Conservation (phyloP, 345 rosid species). For the Salix exigua region DNA sequence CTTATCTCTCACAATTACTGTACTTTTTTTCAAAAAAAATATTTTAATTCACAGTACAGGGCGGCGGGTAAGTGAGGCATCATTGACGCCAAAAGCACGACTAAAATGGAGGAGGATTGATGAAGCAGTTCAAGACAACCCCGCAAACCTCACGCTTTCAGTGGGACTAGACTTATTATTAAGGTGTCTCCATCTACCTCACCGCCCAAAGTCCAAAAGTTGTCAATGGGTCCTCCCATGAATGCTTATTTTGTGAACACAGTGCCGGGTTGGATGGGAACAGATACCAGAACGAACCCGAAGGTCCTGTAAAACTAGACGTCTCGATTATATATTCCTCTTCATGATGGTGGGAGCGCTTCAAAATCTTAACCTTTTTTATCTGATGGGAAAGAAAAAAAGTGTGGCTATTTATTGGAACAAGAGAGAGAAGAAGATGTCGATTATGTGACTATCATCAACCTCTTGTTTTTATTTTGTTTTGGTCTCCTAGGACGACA, state of each 20-base stretch:
- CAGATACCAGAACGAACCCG: conserved; percentile 28
- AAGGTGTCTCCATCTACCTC: conserved; percentile 34
- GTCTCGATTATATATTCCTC: background rate
- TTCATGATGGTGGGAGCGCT: conserved; percentile 7
- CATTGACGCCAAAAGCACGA: background rate
- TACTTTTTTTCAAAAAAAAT: no score
- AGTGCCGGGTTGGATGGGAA: background rate
- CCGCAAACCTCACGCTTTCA: background rate
- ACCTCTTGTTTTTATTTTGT: background rate
- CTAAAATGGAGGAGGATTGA: background rate
- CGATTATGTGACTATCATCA: background rate
- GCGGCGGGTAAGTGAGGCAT: no score
- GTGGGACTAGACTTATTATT: background rate
- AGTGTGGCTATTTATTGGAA: background rate
- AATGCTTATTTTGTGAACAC: conserved; percentile 1
- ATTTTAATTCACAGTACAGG: no score
- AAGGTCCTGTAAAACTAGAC: background rate
- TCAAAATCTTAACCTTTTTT: conserved; percentile 7
- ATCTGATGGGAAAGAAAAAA: background rate
- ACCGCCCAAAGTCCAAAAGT: conserved; percentile 47
- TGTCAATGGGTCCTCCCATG: conserved; percentile 23
- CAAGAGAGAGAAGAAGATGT: no score
- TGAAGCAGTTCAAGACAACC: background rate
- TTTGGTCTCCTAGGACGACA: background rate
- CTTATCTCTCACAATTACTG: no score